Evolutionary conservation across 306 rosid species (phyloP), one percentile per base, ranked within the genome.

Genomic region (Urtica urens): DNA sequence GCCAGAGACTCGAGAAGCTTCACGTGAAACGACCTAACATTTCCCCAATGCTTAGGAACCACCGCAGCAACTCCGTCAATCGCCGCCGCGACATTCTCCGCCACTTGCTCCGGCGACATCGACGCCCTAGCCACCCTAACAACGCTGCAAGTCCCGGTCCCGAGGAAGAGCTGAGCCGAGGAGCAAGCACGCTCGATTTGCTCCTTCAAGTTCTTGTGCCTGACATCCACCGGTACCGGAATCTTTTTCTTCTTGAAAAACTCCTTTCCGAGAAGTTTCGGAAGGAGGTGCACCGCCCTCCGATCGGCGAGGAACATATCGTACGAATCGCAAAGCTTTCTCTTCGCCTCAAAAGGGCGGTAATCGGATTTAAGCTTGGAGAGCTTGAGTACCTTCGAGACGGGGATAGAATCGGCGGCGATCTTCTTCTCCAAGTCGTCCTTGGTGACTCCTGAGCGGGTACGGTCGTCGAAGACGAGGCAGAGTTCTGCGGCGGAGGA

Each of bases 171-270:
- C 72, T 73, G 9, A 0, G 76, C 87, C 2, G 87, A 77, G 1
- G 67, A 45, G 10, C 78, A 71, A 0, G 64, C 72, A 57, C 7
- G 71, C 31, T 81, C 80, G 30, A 86, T 59, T 73, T 86, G 88
- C 68, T 81, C 93, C 59, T 73, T 78, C 95, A 93, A 90, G 51
- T 81, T 81, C 31, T 44, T 66, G 67, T 78, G 79, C 59, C 27
- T 63, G 78, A 90, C 44, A 45, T 90, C 75, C 57, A 90, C 33
- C 3, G 83, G 81, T 64, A 90, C 84, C 2, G 94, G 97, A 46
- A 84, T 26, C 78, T 77, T 90, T 72, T 71, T 68, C 73, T 74
- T 90, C 82, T 84, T 81, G 43, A 63, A 84, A 23, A 90, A 90
- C 1, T 70, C 58, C 57, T 90, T 90, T 56, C 95, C 97, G 18